Evolutionary conservation across 83 land plant species (phyloP), one percentile per base, ranked within the genome.

Genomic region (Thuja plicata): DNA sequence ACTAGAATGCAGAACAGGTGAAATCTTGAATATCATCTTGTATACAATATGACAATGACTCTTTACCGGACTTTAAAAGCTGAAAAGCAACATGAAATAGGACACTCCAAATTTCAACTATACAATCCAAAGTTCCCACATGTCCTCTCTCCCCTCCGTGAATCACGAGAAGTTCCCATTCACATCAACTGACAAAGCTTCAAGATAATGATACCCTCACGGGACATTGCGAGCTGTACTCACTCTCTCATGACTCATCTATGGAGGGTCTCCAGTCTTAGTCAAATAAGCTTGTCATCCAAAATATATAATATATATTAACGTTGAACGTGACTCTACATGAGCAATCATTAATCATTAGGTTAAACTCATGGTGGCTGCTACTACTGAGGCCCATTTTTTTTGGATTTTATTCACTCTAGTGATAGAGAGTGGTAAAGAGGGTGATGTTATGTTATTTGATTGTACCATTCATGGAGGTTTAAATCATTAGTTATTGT

Each of bases 131-230:
- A 74, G 32, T 30, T 7, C 37, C 35, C 37, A 70, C 57, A 54
- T 54, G 74, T 24, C 27, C 32, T n/a, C 32, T 74, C 15, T 11
- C 0, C 32, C 30, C 5, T 35, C 79, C 79, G 79, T 76, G 79
- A 76, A 76, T 76, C 38, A 76, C 38, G 79, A 76, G 38, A 76
- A 76, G 38, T 3, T 10, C 40, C 79, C 73, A 8, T 76, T 76
- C 79, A 76, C 79, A 76, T 34, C 79, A 76, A 11, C 38, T 76
- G 79, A 34, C 38, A 32, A 9, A 35, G 32, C 19, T 24, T 70
- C 32, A 70, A 70, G 74, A 70, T 70, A 76, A 76, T 76, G 79
- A 76, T 76, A 76, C 30, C 78, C 34, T 74, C 78, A 74, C 78
- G 78, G 35, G 79, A 76, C 1, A 35, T 76, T 76, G 38, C 79